Conservation (phyloP, 108 stramenopile genomes). For the Skeletonema marinoi region DNA sequence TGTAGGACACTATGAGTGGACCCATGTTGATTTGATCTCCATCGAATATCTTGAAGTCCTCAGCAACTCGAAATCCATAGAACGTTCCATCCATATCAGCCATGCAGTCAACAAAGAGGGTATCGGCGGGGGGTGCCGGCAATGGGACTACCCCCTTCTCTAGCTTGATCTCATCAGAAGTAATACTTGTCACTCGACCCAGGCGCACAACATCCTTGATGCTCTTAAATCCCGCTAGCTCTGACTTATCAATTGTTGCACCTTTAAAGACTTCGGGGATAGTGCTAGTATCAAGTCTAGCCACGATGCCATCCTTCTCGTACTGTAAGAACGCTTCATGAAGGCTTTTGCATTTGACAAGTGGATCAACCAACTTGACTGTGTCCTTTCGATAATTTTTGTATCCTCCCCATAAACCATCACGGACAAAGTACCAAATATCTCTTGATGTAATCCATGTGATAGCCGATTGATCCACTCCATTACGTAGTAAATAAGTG, state of each 20-base stretch:
- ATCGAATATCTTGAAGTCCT: slow-evolving; percentile 3
- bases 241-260: slow-evolving; percentile 8
- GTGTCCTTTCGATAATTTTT: background rate
- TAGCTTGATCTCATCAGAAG: slow-evolving; percentile 3
- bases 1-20: background rate
- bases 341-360: slow-evolving; percentile 3
- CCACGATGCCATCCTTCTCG: slow-evolving; percentile 7
- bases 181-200: slow-evolving; percentile 7
- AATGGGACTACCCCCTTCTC: slow-evolving; percentile 3
- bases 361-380: slow-evolving; percentile 1
- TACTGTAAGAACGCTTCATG: background rate
- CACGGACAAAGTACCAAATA: slow-evolving; percentile 13
- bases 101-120: slow-evolving; percentile 17
- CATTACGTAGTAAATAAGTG: slow-evolving; percentile 4
- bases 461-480: slow-evolving; percentile 10
- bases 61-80: background rate
- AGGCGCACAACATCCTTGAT: slow-evolving; percentile 7
- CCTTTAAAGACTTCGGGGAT: slow-evolving; percentile 10
- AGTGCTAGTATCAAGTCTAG: slow-evolving; percentile 5
- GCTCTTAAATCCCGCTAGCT: slow-evolving; percentile 4
- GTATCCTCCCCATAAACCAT: slow-evolving; percentile 10
- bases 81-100: slow-evolving; percentile 3
- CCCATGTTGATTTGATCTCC: slow-evolving; percentile 6
- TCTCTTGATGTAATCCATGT: slow-evolving; percentile 8
- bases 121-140: slow-evolving; percentile 1